Base-by-base conservation (phyloP, 169 alveolate species). In the Eimeria maxima region DNA sequence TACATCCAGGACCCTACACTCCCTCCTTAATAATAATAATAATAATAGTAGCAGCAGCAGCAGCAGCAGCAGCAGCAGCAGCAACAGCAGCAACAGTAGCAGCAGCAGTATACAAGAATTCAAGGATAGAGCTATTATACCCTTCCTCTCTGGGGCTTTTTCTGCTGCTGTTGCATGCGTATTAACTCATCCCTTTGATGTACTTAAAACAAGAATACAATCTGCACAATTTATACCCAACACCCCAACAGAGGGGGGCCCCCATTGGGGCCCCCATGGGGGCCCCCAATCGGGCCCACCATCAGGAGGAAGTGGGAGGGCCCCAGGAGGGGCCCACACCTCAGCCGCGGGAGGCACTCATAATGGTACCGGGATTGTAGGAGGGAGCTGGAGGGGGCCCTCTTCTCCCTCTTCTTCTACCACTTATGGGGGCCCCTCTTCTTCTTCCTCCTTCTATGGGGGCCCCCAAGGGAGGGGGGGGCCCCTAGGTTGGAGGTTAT, bases 101-200 rank as follows among this genome's bases (percentile, higher is more conserved):
- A 50, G 80, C 93, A 45, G 93, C 80, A 2, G 60, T 0, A 38
- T 8, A 67, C 73, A 44, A 16, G 71, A 27, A n/a, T 50, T 50
- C 92, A 4, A 74, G 13, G 92, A 57, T 24, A n/a, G 71, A 74
- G 78, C 92, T 13, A 20, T 95, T 29, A 16, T 83, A 10, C 96
- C 96, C 29, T 95, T 95, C 50, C 78, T 89, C 47, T 81, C 94
- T 4, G 96, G 95, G 50, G 96, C 95, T 16, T 45, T n/a, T 16
- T 83, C 96, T 24, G 76, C 96, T 18, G 93, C 95, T 20, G 83
- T 96, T 60, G 96, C 97, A 29, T 81, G 96, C 45, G 67, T 95
- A 6, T 47, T 96, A 8, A 96, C 97, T 44, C 97, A 96, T 38
- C 97, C 97, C n/a, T 95, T 96, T 67, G 97, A 96, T 27, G 97